Percentiles rank a stretch among this genome's conserved stretches.
Evolutionary conservation across 495 filamentous ascomycete species (phyloP).

Genomic region (Tuber calosporum): DNA sequence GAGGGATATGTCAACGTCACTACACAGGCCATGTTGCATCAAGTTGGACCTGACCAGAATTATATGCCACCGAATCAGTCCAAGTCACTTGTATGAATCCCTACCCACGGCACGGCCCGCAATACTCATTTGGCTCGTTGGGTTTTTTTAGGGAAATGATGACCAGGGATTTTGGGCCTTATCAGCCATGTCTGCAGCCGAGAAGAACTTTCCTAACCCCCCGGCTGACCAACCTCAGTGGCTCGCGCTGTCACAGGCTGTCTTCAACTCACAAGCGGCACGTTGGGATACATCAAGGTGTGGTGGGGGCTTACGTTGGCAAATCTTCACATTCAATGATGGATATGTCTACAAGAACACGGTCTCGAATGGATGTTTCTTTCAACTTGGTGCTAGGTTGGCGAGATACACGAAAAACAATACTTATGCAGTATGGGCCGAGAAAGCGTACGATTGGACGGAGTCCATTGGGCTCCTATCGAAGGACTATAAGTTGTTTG

Average conservation of each 20-base stretch:
- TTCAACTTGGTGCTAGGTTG: conserved; percentile 69
- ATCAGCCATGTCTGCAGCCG: conserved; percentile 64
- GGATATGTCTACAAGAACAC: conserved; percentile 79
- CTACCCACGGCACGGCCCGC: neutral
- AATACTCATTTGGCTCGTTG: conserved; percentile 2
- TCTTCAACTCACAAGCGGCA: conserved; percentile 62
- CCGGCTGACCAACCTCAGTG: conserved; percentile 55
- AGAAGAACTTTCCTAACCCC: conserved; percentile 65
- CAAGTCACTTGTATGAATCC: conserved; percentile 49
- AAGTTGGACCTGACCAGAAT: conserved; percentile 59
- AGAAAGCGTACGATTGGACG: conserved; percentile 67
- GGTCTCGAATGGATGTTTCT: conserved; percentile 75
- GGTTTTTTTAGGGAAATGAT: conserved; percentile 56
- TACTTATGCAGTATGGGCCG: conserved; percentile 72
- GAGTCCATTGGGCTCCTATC: conserved; percentile 57
- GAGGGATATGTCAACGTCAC: conserved; percentile 58
- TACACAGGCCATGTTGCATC: conserved; percentile 57
- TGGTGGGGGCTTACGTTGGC: conserved; percentile 73
- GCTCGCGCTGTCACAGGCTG: conserved; percentile 69
- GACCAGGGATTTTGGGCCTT: conserved; percentile 82
- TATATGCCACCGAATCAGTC: conserved; percentile 70
- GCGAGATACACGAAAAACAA: conserved; percentile 68
- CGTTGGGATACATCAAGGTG: conserved; percentile 67
- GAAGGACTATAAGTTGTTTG: conserved; percentile 55
- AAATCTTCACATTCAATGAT: conserved; percentile 72